Evolutionary conservation across 1,284 basidiomycete species (phyloP).

Genomic region (Taiwanofungus camphoratus): DNA sequence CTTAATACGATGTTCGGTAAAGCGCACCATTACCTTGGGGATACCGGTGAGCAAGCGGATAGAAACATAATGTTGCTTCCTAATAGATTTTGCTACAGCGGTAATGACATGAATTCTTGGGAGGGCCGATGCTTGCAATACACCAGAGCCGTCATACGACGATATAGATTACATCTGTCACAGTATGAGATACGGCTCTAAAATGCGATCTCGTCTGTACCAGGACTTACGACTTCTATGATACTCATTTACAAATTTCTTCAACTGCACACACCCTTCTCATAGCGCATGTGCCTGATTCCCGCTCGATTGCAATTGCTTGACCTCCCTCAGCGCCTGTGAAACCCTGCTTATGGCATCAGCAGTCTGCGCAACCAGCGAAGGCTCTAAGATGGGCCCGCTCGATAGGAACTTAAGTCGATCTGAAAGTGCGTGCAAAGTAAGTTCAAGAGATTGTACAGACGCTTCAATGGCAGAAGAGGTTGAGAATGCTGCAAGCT

Average conservation of each 20-base stretch:
- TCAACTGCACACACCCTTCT: too few species aligned
- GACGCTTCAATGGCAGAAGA: slow-evolving; percentile 33
- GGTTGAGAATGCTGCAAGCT: slow-evolving; percentile 18
- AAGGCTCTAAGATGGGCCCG: slow-evolving; percentile 38
- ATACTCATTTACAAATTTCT: background rate
- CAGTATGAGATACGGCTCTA: background rate
- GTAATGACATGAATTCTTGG: background rate
- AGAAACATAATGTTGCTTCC: slow-evolving; percentile 1
- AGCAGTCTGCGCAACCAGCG: slow-evolving; percentile 52
- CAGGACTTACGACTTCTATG: background rate
- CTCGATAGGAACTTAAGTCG: slow-evolving; percentile 42
- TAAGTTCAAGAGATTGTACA: slow-evolving; percentile 43
- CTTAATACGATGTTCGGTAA: too few species aligned
- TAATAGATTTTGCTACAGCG: background rate
- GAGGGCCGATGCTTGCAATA: background rate
- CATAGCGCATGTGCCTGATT: slow-evolving; percentile 14
- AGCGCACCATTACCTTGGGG: slow-evolving; percentile 1
- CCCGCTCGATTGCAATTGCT: slow-evolving; percentile 41
- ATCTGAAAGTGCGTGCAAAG: slow-evolving; percentile 49
- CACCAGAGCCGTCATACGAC: background rate
- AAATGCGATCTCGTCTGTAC: too few species aligned
- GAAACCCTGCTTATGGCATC: slow-evolving; percentile 65
- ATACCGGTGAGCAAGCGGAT: slow-evolving; percentile 3
- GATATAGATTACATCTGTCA: background rate
- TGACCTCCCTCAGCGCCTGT: slow-evolving; percentile 55